Evolutionary conservation across 148 eudicot species (phyloP), one percentile per base, ranked within the genome.

Genomic region (Talinum fruticosum): DNA sequence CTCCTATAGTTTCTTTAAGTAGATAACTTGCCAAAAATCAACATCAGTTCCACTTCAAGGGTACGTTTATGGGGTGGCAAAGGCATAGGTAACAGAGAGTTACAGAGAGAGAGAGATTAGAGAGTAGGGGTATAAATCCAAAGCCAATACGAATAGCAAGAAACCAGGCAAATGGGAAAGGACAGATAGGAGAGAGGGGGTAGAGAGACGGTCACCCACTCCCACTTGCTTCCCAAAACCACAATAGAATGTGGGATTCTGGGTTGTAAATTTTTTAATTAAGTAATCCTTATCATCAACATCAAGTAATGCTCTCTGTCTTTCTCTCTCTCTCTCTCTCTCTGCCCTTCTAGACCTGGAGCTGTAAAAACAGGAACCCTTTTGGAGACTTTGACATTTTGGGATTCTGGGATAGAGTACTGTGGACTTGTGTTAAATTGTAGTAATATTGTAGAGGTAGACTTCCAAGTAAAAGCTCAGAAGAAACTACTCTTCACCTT

Each of bases 321-420:
- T 21, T 4, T 4, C 10, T 18, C 29, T 28, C 2, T 3, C 26
- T 28, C 26, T 66, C 30, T 38, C 72, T 41, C 45, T 41, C 45
- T 41, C 62, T n/a, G 45, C 29, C 30, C 28, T 71, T 32, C 34
- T 41, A 41, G 19, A 1, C 54, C 14, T 49, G 54, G 64, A n/a
- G 6, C 77, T 62, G 49, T 73, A 82, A 75, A 77, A 35, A 45
- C 16, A 64, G 44, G 51, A 4, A 49, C 49, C 84, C 81, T 84
- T 78, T 83, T 80, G 73, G 79, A 53, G 70, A 70, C 78, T 86
- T 84, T 85, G 89, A 91, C 90, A 87, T 84, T 83, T 79, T 33
- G 75, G 61, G 79, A 68, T 71, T 81, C 75, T 59, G 67, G 76
- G 35, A 38, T 53, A 41, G 12, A 53, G 68, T 28, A 69, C 38